These are phyloP conservation scores for Ceratocystis eucalypticola DNA, from an alignment of 2,329 filamentous ascomycete genomes.

Conservation along the genomic window DNA sequence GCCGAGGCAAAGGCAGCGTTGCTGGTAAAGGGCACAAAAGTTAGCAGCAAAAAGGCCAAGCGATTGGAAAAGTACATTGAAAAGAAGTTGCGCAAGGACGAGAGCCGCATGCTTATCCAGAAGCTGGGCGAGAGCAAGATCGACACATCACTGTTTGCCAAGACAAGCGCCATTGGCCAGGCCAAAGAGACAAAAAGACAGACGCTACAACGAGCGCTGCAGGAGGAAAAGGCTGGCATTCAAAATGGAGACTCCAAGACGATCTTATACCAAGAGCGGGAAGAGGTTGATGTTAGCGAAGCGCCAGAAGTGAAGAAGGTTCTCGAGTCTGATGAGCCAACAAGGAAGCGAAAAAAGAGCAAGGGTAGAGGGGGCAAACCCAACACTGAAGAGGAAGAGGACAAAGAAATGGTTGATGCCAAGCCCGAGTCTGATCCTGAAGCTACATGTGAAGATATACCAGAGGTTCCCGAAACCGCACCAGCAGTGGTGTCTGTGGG, in stretches of 20 bases:
- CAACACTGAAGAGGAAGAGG: conserved; percentile 7
- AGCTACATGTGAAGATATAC: background rate
- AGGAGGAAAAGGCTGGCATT: conserved; percentile 52
- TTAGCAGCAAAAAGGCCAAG: conserved; percentile 53
- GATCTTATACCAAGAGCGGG: conserved; percentile 37
- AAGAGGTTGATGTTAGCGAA: conserved; percentile 16
- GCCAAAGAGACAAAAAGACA: conserved; percentile 59
- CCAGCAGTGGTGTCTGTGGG: conserved; percentile 35
- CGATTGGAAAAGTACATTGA: conserved; percentile 61
- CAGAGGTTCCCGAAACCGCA: conserved; percentile 13
- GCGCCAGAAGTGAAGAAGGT: conserved; percentile 13
- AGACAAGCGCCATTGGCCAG: conserved; percentile 63
- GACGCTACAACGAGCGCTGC: conserved; percentile 47
- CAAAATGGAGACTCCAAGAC: conserved; percentile 34
- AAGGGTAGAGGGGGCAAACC: conserved; percentile 19
- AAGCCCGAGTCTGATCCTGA: conserved; percentile 16
- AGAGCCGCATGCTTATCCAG: conserved; percentile 70
- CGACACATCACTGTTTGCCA: conserved; percentile 69
- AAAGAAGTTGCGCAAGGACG: conserved; percentile 86
- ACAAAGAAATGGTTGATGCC: background rate
- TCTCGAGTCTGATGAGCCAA: conserved; percentile 25
- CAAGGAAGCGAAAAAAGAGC: conserved; percentile 24
- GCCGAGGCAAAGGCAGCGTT: conserved; percentile 43
- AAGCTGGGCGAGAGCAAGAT: conserved; percentile 67
- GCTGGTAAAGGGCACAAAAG: conserved; percentile 42